Base-by-base conservation (phyloP, 2,329 filamentous ascomycete genomes). In the Pseudogymnoascus sp. region DNA sequence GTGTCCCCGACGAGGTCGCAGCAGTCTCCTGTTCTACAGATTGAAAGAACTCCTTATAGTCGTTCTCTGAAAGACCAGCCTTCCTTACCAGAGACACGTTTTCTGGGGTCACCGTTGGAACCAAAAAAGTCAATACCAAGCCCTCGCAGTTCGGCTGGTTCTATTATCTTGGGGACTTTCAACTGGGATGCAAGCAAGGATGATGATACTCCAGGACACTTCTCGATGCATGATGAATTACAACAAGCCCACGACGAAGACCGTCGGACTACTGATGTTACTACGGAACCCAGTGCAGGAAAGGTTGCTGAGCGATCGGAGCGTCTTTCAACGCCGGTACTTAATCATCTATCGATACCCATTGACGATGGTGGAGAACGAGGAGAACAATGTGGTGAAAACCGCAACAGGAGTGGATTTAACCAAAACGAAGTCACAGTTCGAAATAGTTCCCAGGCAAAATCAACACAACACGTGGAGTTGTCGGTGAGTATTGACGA, bases 151-250 rank as follows among this genome's bases (percentile, higher is more conserved):
- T 21, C 51, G 25, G 28, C 28, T 34, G 28, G 16, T 34, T 57
- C 51, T 57, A 57, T 57, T 21, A 57, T 57, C 16, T 21, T 57
- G 51, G 51, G 51, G n/a, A 34, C 51, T 57, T 57, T 57, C 51
- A 57, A 57, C 51, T 57, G 51, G 51, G 28, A 57, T 34, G 16
- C 10, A 34, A 16, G 51, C 28, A 36, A 57, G 4, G 11, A 36
- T 19, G 51, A 19, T 21, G 51, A 13, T 31, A 13, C 21, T 2
- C 19, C 25, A 57, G n/a, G 25, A 31, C 16, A 31, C n/a, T 11
- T 11, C n/a, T 19, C n/a, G 10, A 19, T 31, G n/a, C n/a, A 57
- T 14, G n/a, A 19, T 28, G 16, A 34, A 34, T 6, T 34, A 57
- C 51, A 57, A 19, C n/a, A 36, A 34, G 16, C n/a, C 10, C 7